Base-by-base conservation (phyloP, 345 rosid species). In the Erucastrum elatum region DNA sequence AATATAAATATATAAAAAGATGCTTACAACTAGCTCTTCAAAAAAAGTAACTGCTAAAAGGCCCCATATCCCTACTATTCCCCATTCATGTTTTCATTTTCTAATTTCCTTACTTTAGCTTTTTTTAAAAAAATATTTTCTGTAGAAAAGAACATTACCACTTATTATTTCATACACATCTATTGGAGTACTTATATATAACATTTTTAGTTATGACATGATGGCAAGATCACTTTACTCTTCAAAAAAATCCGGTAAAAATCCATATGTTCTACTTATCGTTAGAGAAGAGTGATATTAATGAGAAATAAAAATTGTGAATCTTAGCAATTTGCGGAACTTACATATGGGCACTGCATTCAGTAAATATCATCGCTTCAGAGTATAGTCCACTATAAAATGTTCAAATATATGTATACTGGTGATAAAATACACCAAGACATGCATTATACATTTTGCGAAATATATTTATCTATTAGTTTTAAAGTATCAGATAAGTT, bases 21-120 rank as follows among this genome's bases (percentile, higher is more conserved):
- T 31, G 72, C 55, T 64, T 80, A 80, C 83, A 80, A 75, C 71
- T 80, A 75, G 83, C 79, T 64, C 79, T 80, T 69, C 55, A 55
- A 29, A 27, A 46, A 79, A 80, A 69, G 82, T 80, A 63, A 70
- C 68, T 73, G 74, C 58, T 2, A 25, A 21, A 21, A 73, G 76
- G 75, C 33, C 83, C 83, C 79, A 74, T 80, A 53, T 64, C 66
- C 79, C 70, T 63, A 80, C 71, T 74, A 80, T 74, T 74, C 75
- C 59, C 79, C 82, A 69, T 80, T 75, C 82, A 69, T 55, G 79
- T 69, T 74, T 74, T 63, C 39, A 51, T 68, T 68, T 59, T 51
- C 41, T 68, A 30, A 49, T 68, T 68, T 68, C 12, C 70, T 79
- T 53, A 37, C 29, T 77, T 68, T 68, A 35, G 17, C 37, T 72